Percentiles rank a stretch among this genome's conserved stretches.
Evolutionary conservation across 805 yeast species (phyloP).

Genomic region (Trichomonascus vanleenenianus): DNA sequence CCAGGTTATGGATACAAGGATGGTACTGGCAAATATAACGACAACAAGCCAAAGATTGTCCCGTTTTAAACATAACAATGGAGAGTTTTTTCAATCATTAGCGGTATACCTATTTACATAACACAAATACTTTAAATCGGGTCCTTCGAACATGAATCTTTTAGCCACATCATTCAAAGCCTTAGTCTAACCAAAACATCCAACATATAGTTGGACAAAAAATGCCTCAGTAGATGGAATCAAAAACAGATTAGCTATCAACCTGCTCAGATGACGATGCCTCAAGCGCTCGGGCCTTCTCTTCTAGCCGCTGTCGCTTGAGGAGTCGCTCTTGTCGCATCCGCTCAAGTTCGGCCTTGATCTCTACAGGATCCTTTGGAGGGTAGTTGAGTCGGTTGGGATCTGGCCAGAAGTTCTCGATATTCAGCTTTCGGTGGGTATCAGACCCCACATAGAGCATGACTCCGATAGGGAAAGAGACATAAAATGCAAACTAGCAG

Average conservation of each 20-base stretch:
- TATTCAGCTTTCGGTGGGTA: constrained; percentile 79
- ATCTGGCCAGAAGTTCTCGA: constrained; percentile 96
- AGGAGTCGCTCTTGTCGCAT: constrained; percentile 69
- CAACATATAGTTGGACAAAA: too few relatives aligned
- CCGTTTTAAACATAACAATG: too few relatives aligned
- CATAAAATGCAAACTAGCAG: constrained; percentile 50
- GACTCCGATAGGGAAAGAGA: constrained; percentile 78
- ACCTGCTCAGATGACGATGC: neutral
- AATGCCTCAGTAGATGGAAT: too few relatives aligned
- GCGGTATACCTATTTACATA: too few relatives aligned
- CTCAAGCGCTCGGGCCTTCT: constrained; percentile 62
- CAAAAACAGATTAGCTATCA: neutral
- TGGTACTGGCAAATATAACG: too few relatives aligned
- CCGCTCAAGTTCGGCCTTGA: constrained; percentile 84
- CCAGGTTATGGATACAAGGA: too few relatives aligned
- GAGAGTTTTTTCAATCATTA: too few relatives aligned
- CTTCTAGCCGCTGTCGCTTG: constrained; percentile 66
- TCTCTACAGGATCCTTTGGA: constrained; percentile 89
- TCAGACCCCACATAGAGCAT: constrained; percentile 92
- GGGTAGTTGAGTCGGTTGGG: constrained; percentile 84
- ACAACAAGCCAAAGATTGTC: too few relatives aligned
- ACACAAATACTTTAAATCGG: too few relatives aligned
- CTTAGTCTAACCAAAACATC: too few relatives aligned
- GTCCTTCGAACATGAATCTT: too few relatives aligned
- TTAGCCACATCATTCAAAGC: too few relatives aligned